Evolutionary conservation across 192 early-diverging fungal genomes (phyloP).

Genomic region (Rhizoclosmatium globosum): DNA sequence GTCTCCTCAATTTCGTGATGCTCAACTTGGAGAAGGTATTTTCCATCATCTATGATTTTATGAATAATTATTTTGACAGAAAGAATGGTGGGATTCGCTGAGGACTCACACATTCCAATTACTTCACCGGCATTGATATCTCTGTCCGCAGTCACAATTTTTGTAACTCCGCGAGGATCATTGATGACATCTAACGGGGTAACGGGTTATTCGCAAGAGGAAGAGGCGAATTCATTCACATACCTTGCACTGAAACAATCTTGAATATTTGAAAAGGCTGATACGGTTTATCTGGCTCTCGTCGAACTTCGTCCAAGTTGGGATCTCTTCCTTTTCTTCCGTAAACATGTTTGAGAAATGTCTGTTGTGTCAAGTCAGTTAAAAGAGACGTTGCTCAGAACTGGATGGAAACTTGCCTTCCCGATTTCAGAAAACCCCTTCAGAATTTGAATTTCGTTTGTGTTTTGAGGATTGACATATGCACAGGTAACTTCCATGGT

Average conservation of each 20-base stretch:
- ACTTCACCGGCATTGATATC: neutral
- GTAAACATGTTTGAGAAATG: constrained; percentile 2
- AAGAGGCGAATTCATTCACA: neutral
- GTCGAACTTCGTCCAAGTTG: neutral
- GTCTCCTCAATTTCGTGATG: neutral
- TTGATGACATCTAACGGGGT: neutral
- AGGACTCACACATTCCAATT: constrained; percentile 6
- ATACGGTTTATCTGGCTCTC: constrained; percentile 10
- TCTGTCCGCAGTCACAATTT: neutral
- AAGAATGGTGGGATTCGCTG: too few relatives aligned
- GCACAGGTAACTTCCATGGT: too few relatives aligned
- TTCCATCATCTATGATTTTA: neutral
- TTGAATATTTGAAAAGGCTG: constrained; percentile 4
- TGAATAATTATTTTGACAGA: too few relatives aligned
- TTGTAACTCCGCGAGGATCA: constrained; percentile 21
- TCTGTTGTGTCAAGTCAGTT: neutral
- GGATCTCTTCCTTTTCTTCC: neutral
- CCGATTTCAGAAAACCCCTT: too few relatives aligned
- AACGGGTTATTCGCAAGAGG: neutral
- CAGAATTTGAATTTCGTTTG: too few relatives aligned
- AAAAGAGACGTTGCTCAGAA: neutral
- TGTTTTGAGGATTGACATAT: too few relatives aligned
- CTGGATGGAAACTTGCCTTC: neutral
- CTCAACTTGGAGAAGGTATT: constrained; percentile 15
- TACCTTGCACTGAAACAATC: constrained; percentile 5